Conservation (phyloP, 768 basidiomycete genomes). For the Phylloporus sp. region DNA sequence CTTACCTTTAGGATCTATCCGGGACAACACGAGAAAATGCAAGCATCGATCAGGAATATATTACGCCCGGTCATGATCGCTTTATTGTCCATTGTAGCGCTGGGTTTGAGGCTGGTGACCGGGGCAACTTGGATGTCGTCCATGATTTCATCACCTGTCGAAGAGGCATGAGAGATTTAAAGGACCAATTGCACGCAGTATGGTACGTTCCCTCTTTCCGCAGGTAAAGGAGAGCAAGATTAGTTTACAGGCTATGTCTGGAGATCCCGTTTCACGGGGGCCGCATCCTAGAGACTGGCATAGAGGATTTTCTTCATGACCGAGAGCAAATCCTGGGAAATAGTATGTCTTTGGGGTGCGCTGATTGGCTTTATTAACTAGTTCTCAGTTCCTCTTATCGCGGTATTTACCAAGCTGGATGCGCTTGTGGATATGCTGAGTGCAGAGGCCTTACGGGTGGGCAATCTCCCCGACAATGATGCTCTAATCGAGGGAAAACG, state of each 20-base stretch:
- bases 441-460: neutral
- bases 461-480: neutral
- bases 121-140: neutral
- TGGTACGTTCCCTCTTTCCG: neutral
- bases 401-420: slow-evolving; percentile 9
- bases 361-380: neutral
- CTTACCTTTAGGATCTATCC: neutral
- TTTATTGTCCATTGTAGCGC: neutral
- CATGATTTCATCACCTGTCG: neutral
- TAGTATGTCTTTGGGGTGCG: neutral
- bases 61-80: neutral
- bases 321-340: slow-evolving; percentile 4
- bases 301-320: neutral
- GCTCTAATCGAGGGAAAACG: neutral
- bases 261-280: neutral
- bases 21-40: neutral
- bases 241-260: neutral
- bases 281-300: neutral
- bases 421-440: neutral
- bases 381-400: slow-evolving; percentile 2
- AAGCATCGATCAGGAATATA: too few relatives aligned
- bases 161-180: neutral
- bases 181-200: neutral
- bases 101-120: neutral
- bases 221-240: too few relatives aligned